Evolutionary conservation across 805 yeast genomes (phyloP), one percentile per base, ranked within the genome.

Genomic region (Barnettozyma sucrosica): DNA sequence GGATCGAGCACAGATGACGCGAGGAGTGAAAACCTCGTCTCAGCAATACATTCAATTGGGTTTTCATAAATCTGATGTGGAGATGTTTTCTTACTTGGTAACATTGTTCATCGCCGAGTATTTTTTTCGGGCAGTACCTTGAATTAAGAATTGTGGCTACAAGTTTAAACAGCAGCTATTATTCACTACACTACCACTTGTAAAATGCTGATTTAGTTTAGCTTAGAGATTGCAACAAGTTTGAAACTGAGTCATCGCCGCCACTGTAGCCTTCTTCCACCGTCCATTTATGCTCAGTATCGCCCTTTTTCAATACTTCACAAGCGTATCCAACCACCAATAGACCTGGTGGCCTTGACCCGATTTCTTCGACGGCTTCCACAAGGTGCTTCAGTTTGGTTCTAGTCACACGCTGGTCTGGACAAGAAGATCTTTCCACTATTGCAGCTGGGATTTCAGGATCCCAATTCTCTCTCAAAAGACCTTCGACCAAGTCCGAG

Each of bases 271-370:
- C 74, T 55, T 71, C 75, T 20, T 64, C 67, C 1, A 70, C 58
- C 9, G 52, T 49, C 61, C 56, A 69, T 56, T 40, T 58, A 46
- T 39, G 52, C n/a, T 36, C 57, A 4, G 21, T 8, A 42, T 14
- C 50, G 45, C 45, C 41, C 20, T 49, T 43, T 6, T 45, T 45
- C 18, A 71, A 52, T 0, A 80, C 82, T 10, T 74, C 74, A 55
- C 97, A 90, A 0, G 92, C 83, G 52, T 75, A 71, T 0, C 98
- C 98, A 1, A 88, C 77, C 3, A 92, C 83, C 37, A 92, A 70
- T 46, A 92, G 69, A 0, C 98, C 98, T 0, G 98, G 98, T 0
- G 98, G 98, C 52, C 96, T 72, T 11, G 93, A 82, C 0, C 96
- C 97, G 39, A 80, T 76, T 25, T 77, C 77, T 52, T 83, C 83